Conservation (phyloP, 2,329 filamentous ascomycete species). For the Daldinia sp. region DNA sequence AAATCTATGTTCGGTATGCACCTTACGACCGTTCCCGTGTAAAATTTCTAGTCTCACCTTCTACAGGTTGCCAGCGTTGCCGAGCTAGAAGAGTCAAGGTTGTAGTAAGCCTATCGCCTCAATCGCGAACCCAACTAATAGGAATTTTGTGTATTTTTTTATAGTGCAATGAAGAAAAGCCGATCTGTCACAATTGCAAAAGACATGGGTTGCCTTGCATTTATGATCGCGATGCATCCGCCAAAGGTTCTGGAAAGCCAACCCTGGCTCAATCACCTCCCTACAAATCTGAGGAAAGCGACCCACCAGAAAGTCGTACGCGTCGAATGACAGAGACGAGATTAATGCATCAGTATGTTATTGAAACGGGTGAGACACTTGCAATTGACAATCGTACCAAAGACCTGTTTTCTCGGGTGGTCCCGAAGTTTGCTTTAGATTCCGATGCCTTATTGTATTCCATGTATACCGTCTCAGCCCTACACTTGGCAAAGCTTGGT, state of each 20-base stretch:
- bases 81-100: constrained; percentile 42
- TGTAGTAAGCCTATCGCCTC: neutral
- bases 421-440: constrained; percentile 26
- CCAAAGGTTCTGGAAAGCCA: constrained; percentile 15
- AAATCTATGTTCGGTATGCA: constrained; percentile 43
- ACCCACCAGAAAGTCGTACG: constrained; percentile 34
- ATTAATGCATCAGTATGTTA: constrained; percentile 39
- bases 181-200: constrained; percentile 39
- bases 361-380: constrained; percentile 32
- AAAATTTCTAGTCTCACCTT: constrained; percentile 12
- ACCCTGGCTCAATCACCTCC: neutral
- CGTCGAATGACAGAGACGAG: constrained; percentile 36
- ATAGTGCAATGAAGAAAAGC: constrained; percentile 43
- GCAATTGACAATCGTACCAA: constrained; percentile 27
- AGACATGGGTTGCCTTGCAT: constrained; percentile 39
- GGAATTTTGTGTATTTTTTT: neutral
- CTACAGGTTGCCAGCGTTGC: constrained; percentile 41
- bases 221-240: constrained; percentile 38
- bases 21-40: neutral
- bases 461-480: constrained; percentile 38
- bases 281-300: constrained; percentile 17
- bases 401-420: constrained; percentile 7
- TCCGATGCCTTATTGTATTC: constrained; percentile 41
- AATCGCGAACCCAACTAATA: neutral
- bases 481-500: constrained; percentile 34